These are phyloP conservation scores for Fusarium drepaniforme DNA, from an alignment of 2,329 filamentous ascomycete genomes.

Conservation along the genomic window DNA sequence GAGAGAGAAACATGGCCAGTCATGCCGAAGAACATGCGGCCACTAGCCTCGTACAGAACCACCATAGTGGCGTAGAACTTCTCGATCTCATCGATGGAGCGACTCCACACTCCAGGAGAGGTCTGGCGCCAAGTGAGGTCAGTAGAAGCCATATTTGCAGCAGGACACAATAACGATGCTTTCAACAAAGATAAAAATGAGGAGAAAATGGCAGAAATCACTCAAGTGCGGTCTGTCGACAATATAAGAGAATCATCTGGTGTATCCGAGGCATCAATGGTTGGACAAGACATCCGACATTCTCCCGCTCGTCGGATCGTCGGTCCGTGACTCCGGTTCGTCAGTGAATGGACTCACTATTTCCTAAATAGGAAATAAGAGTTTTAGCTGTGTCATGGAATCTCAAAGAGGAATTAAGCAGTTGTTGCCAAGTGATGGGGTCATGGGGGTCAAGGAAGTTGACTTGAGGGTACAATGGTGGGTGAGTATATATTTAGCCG, in stretches of 20 bases:
- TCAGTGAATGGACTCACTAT: not conserved
- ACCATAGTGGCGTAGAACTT: conserved; percentile 54
- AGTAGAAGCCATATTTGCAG: not conserved
- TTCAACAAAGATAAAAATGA: not conserved
- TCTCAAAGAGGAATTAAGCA: not conserved
- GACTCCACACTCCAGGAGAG: conserved; percentile 46
- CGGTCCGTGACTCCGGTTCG: not conserved
- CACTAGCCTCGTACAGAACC: conserved; percentile 50
- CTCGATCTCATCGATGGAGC: conserved; percentile 56
- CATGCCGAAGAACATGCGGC: conserved; percentile 56
- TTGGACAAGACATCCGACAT: not conserved
- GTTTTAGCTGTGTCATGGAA: not conserved
- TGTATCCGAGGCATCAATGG: not conserved
- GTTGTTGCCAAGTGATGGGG: not conserved
- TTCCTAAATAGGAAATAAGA: not conserved
- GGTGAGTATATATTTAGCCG: not conserved
- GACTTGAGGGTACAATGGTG: not conserved
- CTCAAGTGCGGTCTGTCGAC: not conserved
- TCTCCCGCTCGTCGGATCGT: not conserved
- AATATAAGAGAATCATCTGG: not conserved
- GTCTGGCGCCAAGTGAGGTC: conserved; percentile 41
- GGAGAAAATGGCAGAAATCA: not conserved
- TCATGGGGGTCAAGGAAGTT: not conserved
- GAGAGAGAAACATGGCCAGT: conserved; percentile 52
- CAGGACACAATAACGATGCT: too few species aligned